phyloP scores from a whole-genome alignment of 1,284 basidiomycete species.

The Lentinula novae-zelandiae region DNA sequence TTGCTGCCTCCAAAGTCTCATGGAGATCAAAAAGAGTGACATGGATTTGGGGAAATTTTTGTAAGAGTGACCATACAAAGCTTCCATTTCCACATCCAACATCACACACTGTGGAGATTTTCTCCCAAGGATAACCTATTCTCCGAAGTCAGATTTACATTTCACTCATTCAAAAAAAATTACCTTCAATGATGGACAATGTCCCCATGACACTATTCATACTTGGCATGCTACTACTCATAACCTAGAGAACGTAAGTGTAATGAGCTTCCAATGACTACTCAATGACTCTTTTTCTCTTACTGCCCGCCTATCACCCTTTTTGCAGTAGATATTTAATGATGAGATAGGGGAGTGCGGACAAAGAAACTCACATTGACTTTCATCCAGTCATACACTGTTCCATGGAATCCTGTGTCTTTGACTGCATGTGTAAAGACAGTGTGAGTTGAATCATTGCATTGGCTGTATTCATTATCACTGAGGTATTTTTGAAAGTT shows the following conservation, averaged over 20 bases:
- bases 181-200: constrained; percentile 9
- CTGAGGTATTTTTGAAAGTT: constrained; percentile 5
- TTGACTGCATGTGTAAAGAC: constrained; percentile 9
- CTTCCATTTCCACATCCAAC: constrained; percentile 7
- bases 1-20: constrained; percentile 5
- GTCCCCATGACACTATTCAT: constrained; percentile 11
- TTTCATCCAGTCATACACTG: constrained; percentile 13
- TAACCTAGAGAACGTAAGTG: neutral
- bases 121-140: constrained; percentile 3
- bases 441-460: neutral
- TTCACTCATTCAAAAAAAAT: too few species aligned
- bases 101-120: constrained; percentile 7
- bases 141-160: too few species aligned
- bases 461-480: constrained; percentile 2
- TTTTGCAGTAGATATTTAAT: neutral
- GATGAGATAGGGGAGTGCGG: neutral
- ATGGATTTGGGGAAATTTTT: neutral
- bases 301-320: neutral
- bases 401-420: neutral
- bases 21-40: constrained; percentile 8
- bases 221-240: constrained; percentile 11
- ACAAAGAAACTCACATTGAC: constrained; percentile 1
- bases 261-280: too few species aligned
- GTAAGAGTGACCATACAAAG: neutral
- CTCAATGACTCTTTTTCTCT: too few species aligned